Evolutionary conservation across 169 alveolate species (phyloP).

Genomic region (Eimeria sp.): DNA sequence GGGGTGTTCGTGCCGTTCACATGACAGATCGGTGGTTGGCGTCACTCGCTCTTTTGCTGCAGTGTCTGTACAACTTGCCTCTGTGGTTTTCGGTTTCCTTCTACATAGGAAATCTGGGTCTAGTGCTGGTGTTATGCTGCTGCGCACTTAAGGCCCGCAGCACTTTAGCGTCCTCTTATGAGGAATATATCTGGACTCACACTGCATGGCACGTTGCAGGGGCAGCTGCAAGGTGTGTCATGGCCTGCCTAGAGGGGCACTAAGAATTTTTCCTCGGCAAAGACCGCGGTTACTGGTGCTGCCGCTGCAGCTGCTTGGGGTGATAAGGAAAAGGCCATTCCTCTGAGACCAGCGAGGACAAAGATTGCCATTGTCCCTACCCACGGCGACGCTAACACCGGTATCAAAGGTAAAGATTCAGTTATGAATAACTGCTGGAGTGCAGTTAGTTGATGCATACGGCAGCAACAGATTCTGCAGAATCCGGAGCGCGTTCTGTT

Average conservation of each 20-base stretch:
- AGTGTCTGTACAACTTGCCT: constrained; percentile 48
- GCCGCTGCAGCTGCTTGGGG: background rate
- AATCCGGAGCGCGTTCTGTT: background rate
- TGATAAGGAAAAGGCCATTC: background rate
- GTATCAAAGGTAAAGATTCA: background rate
- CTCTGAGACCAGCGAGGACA: background rate
- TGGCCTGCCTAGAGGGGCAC: constrained; percentile 67
- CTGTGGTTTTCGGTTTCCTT: constrained; percentile 30
- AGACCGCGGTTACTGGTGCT: background rate
- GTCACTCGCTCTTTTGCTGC: constrained; percentile 29
- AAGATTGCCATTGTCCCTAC: background rate
- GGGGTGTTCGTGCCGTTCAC: constrained; percentile 59
- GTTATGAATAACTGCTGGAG: background rate
- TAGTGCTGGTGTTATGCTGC: constrained; percentile 17
- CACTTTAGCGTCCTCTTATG: background rate
- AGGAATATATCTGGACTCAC: constrained; percentile 43
- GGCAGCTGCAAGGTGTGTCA: constrained; percentile 53
- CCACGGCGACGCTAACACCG: background rate
- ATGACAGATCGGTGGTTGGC: constrained; percentile 78
- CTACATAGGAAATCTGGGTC: constrained; percentile 1
- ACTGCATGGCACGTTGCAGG: constrained; percentile 70
- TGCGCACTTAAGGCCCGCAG: constrained; percentile 41
- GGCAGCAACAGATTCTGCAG: background rate
- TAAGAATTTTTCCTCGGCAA: background rate
- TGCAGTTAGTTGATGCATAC: background rate